A percentile compares a stretch with the other conserved stretches of the same genome.
Evolutionary conservation across 2,329 filamentous ascomycete species (phyloP).

Genomic region (Ceratocystis huliohia): DNA sequence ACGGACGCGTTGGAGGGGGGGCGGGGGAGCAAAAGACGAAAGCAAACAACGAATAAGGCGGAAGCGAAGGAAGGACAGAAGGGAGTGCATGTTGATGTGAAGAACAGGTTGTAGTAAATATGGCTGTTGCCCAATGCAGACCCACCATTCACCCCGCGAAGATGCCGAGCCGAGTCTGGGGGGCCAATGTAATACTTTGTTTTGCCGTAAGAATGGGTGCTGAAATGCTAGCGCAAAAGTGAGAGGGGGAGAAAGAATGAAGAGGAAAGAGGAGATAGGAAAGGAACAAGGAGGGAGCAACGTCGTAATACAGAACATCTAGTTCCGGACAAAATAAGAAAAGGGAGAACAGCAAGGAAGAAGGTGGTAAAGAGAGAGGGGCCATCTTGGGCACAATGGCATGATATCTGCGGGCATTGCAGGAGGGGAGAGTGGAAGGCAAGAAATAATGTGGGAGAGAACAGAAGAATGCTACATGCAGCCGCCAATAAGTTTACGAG

Average conservation of each 20-base stretch:
- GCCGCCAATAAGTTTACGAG: background rate
- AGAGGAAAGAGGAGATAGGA: background rate
- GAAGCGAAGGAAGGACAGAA: background rate
- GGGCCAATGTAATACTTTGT: background rate
- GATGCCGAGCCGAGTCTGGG: background rate
- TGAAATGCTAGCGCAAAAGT: background rate
- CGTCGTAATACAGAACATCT: background rate
- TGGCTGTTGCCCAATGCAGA: background rate
- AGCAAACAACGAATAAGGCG: no score
- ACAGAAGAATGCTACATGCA: background rate
- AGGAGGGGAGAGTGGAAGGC: background rate
- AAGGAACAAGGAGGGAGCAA: background rate
- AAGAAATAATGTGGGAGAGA: background rate
- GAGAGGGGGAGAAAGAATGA: background rate
- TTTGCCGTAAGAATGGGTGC: background rate
- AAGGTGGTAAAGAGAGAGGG: background rate
- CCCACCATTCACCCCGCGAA: background rate
- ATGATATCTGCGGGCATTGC: constrained; percentile 4
- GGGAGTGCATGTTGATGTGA: background rate
- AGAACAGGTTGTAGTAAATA: background rate
- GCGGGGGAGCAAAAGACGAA: no score
- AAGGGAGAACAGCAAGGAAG: background rate
- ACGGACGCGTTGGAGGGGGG: no score
- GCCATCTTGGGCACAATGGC: constrained; percentile 8
- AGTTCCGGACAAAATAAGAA: background rate